Base-by-base conservation (phyloP, 2,329 filamentous ascomycete species). In the Cytospora schulzeri region DNA sequence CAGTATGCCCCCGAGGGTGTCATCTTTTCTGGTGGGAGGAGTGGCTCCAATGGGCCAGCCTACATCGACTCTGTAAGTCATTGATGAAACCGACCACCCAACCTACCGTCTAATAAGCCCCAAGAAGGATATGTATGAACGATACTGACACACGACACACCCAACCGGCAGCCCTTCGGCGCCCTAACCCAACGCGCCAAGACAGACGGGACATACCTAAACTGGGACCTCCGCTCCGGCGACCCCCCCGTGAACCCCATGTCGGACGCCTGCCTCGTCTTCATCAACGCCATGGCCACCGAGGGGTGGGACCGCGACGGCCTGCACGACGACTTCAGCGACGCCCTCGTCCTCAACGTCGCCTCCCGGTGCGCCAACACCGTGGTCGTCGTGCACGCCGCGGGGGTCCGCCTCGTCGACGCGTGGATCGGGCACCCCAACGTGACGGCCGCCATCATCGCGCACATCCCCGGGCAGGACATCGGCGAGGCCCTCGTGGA, bases 221-320 rank as follows among this genome's bases (percentile, higher is more conserved):
- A 81, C 66, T 87, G 82, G 79, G 85, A 88, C 70, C 80, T 85
- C 52, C 73, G 71, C 9, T 80, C 79, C 0, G 72, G 72, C 12
- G 71, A 79, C 19, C 83, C 83, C 0, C 70, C 76, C 4, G 78
- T 83, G 5, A 80, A 83, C 62, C 71, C 74, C 41, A 79, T 74
- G 28, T 78, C 81, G 3, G 82, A 92, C 70, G 80, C 91, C 19
- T 93, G 91, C 61, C 73, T 88, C 1, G 84, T 87, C 0, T 86
- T 88, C 69, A 82, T 88, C 73, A 89, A 90, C 72, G 85, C 83
- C 38, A 91, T 93, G 73, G 86, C 90, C 0, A 91, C 91, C 0
- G 93, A 97, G 76, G 91, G 90, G 0, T 92, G 85, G 75, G 83
- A 92, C 67, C 82, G 87, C 50, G 78, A 85, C 0, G 84, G 84